Evolutionary conservation across 2,329 filamentous ascomycete species (phyloP), one percentile per base, ranked within the genome.

Genomic region (Cladosporium phlei): DNA sequence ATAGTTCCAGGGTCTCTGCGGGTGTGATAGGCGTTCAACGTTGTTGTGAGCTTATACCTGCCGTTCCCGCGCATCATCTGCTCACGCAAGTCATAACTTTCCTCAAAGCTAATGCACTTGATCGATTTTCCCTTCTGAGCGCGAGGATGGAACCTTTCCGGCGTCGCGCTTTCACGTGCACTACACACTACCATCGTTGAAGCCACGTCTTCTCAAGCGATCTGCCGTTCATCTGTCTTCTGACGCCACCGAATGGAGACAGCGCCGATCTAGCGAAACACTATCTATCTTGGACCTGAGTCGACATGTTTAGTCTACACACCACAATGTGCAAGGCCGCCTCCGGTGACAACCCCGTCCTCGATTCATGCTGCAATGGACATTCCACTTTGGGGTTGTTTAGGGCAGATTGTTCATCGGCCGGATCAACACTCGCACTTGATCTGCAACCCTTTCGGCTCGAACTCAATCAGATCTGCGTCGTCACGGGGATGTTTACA

Each of bases 81-180:
- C 32, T 21, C 39, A 43, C 37, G 42, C 42, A 27, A 37, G 42
- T 45, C 42, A 45, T 29, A 45, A 45, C 42, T 29, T 5, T 37
- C 16, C 16, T 8, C 4, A 45, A 37, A 28, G 30, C 33, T 45
- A 30, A 45, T 35, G 39, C 21, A 14, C 21, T 12, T 21, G 16
- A 32, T 43, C 39, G 39, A 25, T 8, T 25, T 25, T 25, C 24
- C 24, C 11, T 25, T 6, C 24, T n/a, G n/a, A n/a, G n/a, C n/a
- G n/a, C n/a, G n/a, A n/a, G n/a, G n/a, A n/a, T n/a, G n/a, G n/a
- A n/a, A n/a, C n/a, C n/a, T n/a, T n/a, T n/a, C n/a, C n/a, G n/a
- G n/a, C n/a, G n/a, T n/a, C n/a, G n/a, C n/a, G n/a, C n/a, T n/a
- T n/a, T n/a, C n/a, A n/a, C n/a, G n/a, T n/a, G n/a, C n/a, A n/a